A percentile compares a stretch with the other conserved stretches of the same genome.
Evolutionary conservation across 2,329 filamentous ascomycete species (phyloP).

Genomic region (Diaporthe sp.): DNA sequence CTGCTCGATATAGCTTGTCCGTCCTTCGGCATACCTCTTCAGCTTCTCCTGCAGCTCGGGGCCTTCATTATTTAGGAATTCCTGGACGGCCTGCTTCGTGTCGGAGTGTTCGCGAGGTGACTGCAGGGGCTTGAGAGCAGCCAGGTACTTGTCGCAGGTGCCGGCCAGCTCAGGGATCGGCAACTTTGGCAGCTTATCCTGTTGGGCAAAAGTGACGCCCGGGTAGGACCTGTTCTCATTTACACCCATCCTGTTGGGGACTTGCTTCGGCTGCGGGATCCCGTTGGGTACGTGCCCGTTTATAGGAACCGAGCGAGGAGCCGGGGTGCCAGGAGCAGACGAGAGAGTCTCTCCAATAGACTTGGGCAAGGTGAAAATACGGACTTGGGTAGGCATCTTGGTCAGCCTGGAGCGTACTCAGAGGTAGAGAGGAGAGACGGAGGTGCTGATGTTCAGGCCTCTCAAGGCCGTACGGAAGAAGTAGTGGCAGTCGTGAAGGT

Average conservation of each 20-base stretch:
- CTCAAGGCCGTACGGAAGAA: constrained; percentile 92
- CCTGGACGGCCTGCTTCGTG: constrained; percentile 82
- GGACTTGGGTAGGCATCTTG: constrained; percentile 74
- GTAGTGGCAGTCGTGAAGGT: constrained; percentile 89
- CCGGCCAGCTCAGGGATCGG: constrained; percentile 90
- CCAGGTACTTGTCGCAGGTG: constrained; percentile 84
- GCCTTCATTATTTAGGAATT: constrained; percentile 86
- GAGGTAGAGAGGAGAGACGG: constrained; percentile 81
- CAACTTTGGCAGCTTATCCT: constrained; percentile 90
- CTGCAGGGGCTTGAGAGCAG: constrained; percentile 85
- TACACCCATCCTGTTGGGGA: constrained; percentile 66
- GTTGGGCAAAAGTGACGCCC: constrained; percentile 88
- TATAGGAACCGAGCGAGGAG: constrained; percentile 56
- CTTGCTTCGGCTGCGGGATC: constrained; percentile 48
- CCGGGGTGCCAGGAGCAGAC: constrained; percentile 52
- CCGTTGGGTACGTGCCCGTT: constrained; percentile 52
- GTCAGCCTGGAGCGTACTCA: constrained; percentile 65
- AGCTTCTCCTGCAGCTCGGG: constrained; percentile 89
- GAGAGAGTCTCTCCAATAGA: constrained; percentile 80
- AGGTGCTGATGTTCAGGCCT: constrained; percentile 85
- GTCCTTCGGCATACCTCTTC: constrained; percentile 89
- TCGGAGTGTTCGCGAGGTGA: constrained; percentile 85
- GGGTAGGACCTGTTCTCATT: constrained; percentile 69
- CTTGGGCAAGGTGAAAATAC: constrained; percentile 77
- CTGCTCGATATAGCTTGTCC: constrained; percentile 97